Base-by-base conservation (phyloP, 768 basidiomycete species). In the Mycena pura region DNA sequence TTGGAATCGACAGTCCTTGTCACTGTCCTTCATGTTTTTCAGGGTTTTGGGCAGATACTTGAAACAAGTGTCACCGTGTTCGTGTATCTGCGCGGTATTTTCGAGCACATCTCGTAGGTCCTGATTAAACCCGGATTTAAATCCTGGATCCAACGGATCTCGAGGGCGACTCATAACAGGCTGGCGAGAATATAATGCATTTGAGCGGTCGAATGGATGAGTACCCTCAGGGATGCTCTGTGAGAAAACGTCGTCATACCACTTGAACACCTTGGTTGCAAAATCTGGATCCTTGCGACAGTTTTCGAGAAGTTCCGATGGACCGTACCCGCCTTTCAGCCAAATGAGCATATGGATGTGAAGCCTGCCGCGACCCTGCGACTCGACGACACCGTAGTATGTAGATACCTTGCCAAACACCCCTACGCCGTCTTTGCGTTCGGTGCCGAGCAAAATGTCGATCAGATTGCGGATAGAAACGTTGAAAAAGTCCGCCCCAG, bases 401-500 rank as follows among this genome's bases (percentile, higher is more conserved):
- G 28, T 41, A 6, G 17, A 17, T 1, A 64, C 60, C 7, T 47
- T 6, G 0, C 77, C 73, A 22, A 76, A 60, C 1, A 74, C 45
- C 0, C 77, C 77, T 14, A 32, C 50, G 1, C 55, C 19, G 3
- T 41, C 32, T 3, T 21, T 19, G 28, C 62, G 34, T 34, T 40
- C 24, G 22, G 73, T 60, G 0, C 64, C 57, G 19, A 77, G 65
- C 0, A 78, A 29, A 5, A 47, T 68, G 0, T 65, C 32, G 3
- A 77, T 19, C 10, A 77, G 62, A 0, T 56, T 56, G 0, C 38
- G 39, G 2, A 74, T 68, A 17, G 68, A 48, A 43, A 74, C 67
- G 47, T 76, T 61, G 55, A 75, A 77, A 53, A 74, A 77, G 38
- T 71, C 67, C 1, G 76, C 74, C 1, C 29, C 52, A 7, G 59